Evolutionary conservation across 805 yeast genomes (phyloP).

Genomic region (Alloascoidea hylecoeti): DNA sequence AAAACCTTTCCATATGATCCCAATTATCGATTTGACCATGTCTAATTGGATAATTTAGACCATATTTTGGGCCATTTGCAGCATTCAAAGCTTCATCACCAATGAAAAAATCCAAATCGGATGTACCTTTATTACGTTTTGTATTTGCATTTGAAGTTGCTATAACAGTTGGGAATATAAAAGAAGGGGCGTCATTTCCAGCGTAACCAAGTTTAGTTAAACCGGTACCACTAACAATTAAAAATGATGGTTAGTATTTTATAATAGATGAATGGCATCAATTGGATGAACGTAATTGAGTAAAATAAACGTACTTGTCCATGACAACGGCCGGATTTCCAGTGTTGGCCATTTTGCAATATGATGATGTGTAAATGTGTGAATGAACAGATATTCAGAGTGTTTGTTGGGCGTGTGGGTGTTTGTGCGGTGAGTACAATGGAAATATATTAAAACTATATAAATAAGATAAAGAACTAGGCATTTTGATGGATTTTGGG

Average conservation of each 20-base stretch:
- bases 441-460: too few relatives aligned
- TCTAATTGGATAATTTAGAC: conserved; percentile 81
- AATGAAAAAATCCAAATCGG: conserved; percentile 85
- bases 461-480: conserved; percentile 1
- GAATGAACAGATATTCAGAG: too few relatives aligned
- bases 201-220: conserved; percentile 95
- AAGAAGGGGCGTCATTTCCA: conserved; percentile 96
- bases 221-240: conserved; percentile 76
- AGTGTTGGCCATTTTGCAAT: conserved; percentile 40
- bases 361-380: too few relatives aligned
- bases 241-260: conserved; percentile 4
- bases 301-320: conserved; percentile 54
- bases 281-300: not conserved
- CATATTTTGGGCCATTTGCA: conserved; percentile 83
- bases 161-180: conserved; percentile 94
- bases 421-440: too few relatives aligned
- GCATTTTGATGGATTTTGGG: conserved; percentile 82
- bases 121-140: conserved; percentile 74
- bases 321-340: conserved; percentile 90
- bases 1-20: conserved; percentile 99
- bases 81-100: conserved; percentile 93
- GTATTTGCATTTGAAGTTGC: conserved; percentile 50
- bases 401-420: too few relatives aligned
- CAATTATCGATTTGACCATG: conserved; percentile 98
- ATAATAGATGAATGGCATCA: conserved; percentile 5